A percentile compares a stretch with the other conserved stretches of the same genome.
These are phyloP conservation scores for Candida endomychidarum DNA, from an alignment of 805 yeast species.

Conservation along the genomic window DNA sequence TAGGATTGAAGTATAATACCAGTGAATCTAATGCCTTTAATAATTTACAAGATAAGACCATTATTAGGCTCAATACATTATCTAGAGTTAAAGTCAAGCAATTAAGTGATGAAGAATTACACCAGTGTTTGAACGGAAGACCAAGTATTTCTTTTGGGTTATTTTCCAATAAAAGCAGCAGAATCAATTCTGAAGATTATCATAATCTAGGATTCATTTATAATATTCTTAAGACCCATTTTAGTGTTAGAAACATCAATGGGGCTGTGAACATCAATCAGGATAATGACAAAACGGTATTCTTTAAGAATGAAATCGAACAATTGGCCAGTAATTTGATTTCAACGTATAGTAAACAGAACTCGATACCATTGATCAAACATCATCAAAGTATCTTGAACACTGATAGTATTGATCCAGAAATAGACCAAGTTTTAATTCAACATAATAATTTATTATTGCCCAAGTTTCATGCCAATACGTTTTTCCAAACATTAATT, in stretches of 20 bases:
- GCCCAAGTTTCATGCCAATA: constrained; percentile 34
- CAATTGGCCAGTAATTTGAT: constrained; percentile 26
- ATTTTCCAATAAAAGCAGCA: constrained; percentile 12
- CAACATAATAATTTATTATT: constrained; percentile 35
- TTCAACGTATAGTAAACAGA: constrained; percentile 21
- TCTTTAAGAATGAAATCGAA: constrained; percentile 28
- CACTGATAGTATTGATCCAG: constrained; percentile 10
- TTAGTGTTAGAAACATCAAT: constrained; percentile 28
- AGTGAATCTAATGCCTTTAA: constrained; percentile 34
- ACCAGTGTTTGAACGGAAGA: constrained; percentile 28
- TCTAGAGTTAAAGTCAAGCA: constrained; percentile 22
- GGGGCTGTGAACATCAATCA: constrained; percentile 24
- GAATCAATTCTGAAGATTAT: constrained; percentile 25
- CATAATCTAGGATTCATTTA: constrained; percentile 33
- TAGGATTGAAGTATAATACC: constrained; percentile 35
- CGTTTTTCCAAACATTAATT: constrained; percentile 37
- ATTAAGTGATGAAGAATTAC: constrained; percentile 23
- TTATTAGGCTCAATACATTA: constrained; percentile 30
- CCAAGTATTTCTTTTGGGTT: constrained; percentile 22
- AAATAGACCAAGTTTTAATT: constrained; percentile 28
- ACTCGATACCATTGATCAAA: constrained; percentile 19
- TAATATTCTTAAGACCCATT: constrained; percentile 31
- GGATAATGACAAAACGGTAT: constrained; percentile 14
- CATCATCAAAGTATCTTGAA: constrained; percentile 20
- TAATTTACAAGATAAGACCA: constrained; percentile 21